Conservation (phyloP, 768 basidiomycete species). For the Wakefieldia striispora region DNA sequence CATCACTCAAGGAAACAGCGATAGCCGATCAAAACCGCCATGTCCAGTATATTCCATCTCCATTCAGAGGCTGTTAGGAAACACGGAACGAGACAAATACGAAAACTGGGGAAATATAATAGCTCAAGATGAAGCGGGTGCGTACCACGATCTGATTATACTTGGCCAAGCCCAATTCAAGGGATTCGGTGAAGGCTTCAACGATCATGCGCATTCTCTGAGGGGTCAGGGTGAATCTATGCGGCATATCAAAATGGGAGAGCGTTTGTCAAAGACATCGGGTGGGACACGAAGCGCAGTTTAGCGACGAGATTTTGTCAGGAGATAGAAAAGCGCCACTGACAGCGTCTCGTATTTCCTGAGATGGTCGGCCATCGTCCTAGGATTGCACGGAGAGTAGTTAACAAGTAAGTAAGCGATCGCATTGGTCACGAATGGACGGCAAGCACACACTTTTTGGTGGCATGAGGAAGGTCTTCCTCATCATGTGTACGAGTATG, state of each 20-base stretch:
- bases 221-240: constrained; percentile 81
- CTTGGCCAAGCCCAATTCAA: constrained; percentile 84
- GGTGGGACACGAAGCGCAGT: neutral
- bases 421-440: neutral
- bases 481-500: constrained; percentile 88
- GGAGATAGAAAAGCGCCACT: constrained; percentile 35
- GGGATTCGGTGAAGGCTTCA: constrained; percentile 89
- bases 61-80: neutral
- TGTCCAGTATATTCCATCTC: constrained; percentile 2
- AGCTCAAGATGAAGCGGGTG: constrained; percentile 18
- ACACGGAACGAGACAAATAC: constrained; percentile 4
- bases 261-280: neutral
- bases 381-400: constrained; percentile 25
- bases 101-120: constrained; percentile 1
- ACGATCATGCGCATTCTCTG: constrained; percentile 97
- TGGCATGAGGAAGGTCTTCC: constrained; percentile 88
- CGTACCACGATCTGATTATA: constrained; percentile 84
- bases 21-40: neutral
- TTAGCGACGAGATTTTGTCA: constrained; percentile 2
- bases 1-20: neutral
- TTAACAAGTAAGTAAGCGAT: constrained; percentile 4
- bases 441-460: constrained; percentile 67
- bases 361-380: constrained; percentile 93
- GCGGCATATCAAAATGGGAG: neutral
- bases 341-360: constrained; percentile 86